Base-by-base conservation (phyloP, 306 rosid species). In the Notholithocarpus densiflorus region DNA sequence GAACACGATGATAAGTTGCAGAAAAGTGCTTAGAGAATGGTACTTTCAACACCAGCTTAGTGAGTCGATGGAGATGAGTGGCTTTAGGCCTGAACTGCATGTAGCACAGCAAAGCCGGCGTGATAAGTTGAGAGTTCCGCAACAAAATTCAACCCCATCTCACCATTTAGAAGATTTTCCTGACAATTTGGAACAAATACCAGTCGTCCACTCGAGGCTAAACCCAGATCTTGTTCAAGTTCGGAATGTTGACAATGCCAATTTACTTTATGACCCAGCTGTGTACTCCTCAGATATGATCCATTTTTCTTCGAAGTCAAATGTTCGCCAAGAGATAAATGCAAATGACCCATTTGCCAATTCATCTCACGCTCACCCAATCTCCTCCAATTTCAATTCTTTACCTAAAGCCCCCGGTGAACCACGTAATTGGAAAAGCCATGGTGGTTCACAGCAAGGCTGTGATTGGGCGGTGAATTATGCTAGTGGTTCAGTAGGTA, bases 61-160 rank as follows among this genome's bases (percentile, higher is more conserved):
- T 11, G 43, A 26, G 56, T 79, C 73, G 77, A 87, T 85, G 89
- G 92, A 92, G 88, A 87, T 81, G 89, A 86, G 84, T 68, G 77
- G 86, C 26, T 82, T 82, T 75, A 88, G 92, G 81, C 92, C 88
- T 12, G 96, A 92, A 70, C 85, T 88, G 24, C 97, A 92, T 81
- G 92, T 94, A 37, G 94, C 98, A 54, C 98, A 92, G 70, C 93
- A 92, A 88, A 89, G 91, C 80, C 89, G 97, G 85, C 96, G 97
- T 2, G 93, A 89, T 17, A 94, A 90, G 83, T 75, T 94, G 79
- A 81, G 98, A 89, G 88, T 89, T 59, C 91, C 82, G 37, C 91
- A 77, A 12, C 53, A 10, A 73, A 73, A 32, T 62, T 34, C 79
- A 51, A 59, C 10, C 45, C 29, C 62, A 12, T 23, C 76, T 5